Percentiles rank a stretch among this genome's conserved stretches.
Conservation (phyloP, 2,329 filamentous ascomycete genomes). For the Leptographium radiaticola region DNA sequence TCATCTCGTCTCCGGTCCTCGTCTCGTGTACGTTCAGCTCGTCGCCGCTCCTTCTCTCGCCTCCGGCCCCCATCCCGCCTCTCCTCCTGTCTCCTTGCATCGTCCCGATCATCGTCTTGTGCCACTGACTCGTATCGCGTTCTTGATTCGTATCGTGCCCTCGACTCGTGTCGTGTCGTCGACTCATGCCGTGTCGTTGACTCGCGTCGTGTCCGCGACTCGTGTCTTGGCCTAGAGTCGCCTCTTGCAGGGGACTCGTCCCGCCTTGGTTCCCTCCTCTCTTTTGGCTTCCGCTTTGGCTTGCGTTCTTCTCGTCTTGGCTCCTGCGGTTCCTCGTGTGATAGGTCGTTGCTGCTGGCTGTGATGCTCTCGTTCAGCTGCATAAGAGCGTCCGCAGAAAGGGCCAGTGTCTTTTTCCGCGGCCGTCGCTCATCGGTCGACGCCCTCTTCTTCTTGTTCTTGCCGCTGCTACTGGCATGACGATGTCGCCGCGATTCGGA, state of each 20-base stretch:
- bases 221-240: background rate
- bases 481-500: background rate
- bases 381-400: conserved; percentile 5
- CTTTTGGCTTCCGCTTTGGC: background rate
- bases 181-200: background rate
- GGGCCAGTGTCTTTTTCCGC: background rate
- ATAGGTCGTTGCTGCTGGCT: background rate
- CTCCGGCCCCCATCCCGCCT: background rate
- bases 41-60: background rate
- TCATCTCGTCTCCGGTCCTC: background rate
- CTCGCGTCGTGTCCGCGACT: background rate
- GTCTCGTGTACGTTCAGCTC: background rate
- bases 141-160: background rate
- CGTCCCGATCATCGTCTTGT: background rate
- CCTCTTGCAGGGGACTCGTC: background rate
- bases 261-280: background rate
- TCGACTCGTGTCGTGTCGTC: background rate
- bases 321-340: background rate
- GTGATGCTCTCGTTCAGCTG: conserved; percentile 3
- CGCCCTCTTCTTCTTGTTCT: background rate
- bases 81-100: background rate
- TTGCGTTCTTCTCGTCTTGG: background rate
- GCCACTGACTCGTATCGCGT: background rate
- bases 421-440: background rate
- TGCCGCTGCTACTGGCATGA: background rate